These are phyloP conservation scores for Starmera dryadoides DNA, from an alignment of 805 yeast genomes.

Conservation along the genomic window DNA sequence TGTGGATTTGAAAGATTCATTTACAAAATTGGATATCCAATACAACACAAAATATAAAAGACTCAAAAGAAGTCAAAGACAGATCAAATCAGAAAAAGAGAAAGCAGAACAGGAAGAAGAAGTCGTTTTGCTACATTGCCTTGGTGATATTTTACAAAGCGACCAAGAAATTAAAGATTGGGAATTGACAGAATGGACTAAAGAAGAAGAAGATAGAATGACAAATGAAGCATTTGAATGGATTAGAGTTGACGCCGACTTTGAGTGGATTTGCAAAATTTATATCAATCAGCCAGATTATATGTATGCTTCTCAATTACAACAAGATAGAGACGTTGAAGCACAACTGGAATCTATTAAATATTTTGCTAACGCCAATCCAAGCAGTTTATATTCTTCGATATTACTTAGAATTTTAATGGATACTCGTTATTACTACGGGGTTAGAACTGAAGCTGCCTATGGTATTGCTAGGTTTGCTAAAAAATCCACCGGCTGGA, in stretches of 20 bases:
- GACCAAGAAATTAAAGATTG: conserved; percentile 59
- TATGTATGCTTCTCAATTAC: conserved; percentile 90
- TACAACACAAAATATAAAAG: conserved; percentile 92
- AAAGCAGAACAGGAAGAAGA: conserved; percentile 26
- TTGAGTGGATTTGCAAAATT: conserved; percentile 88
- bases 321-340: conserved; percentile 92
- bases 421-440: conserved; percentile 83
- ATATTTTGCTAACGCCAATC: conserved; percentile 58
- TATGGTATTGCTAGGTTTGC: conserved; percentile 66
- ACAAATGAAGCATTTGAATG: conserved; percentile 91
- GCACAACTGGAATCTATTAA: conserved; percentile 85
- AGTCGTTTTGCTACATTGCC: conserved; percentile 39
- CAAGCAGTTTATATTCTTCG: conserved; percentile 63
- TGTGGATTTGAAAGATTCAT: conserved; percentile 79
- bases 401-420: conserved; percentile 70
- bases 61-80: conserved; percentile 51
- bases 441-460: conserved; percentile 85
- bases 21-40: conserved; percentile 85
- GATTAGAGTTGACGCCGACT: conserved; percentile 96
- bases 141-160: conserved; percentile 72
- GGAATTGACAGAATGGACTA: conserved; percentile 65
- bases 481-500: conserved; percentile 47
- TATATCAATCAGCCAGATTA: conserved; percentile 85
- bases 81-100: conserved; percentile 35
- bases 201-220: conserved; percentile 60